Base-by-base conservation (phyloP, 1,284 basidiomycete genomes). In the Cutaneotrichosporon sp. region DNA sequence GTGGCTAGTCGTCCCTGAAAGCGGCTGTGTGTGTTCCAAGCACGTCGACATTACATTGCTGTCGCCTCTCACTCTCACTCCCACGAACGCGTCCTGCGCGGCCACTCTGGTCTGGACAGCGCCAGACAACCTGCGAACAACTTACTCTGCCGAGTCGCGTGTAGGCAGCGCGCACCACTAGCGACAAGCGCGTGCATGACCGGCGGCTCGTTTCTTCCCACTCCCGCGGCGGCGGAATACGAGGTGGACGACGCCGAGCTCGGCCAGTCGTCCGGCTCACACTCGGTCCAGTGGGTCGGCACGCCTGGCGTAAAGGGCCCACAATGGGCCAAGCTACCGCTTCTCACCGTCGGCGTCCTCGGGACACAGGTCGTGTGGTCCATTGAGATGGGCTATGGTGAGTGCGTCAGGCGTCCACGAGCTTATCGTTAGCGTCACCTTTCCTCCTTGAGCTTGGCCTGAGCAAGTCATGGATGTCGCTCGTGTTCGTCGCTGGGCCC, bases 401-500 rank as follows among this genome's bases (percentile, higher is more conserved):
- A 56, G 80, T 69, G 4, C 8, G 13, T 39, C 10, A 39, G 8
- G n/a, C 8, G n/a, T n/a, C n/a, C n/a, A n/a, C 35, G 15, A 21
- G 14, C 44, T 17, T 21, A 45, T 33, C 14, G 26, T n/a, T 56
- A 76, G 89, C 87, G n/a, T 88, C 91, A 0, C 93, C 93, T 0
- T 97, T 94, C 74, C 80, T 97, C 1, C 80, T 96, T 48, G 88
- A 89, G 0, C 82, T 97, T 0, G 93, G 94, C 4, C 77, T 97
- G 15, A 84, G 86, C 15, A 94, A 93, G 75, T 85, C 88, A 12
- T 80, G 80, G 55, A 91, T 94, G 79, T 86, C 91, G 4, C 79
- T 90, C 23, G 93, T 97, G 15, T 96, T 97, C 76, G 80, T 97
- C 33, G 94, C 94, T 0, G 94, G 92, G 0, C 94, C 94, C 0